Percentiles rank a stretch among this genome's conserved stretches.
phyloP scores from a whole-genome alignment of 192 early-diverging fungal genomes.

The Spinellus fusiger region DNA sequence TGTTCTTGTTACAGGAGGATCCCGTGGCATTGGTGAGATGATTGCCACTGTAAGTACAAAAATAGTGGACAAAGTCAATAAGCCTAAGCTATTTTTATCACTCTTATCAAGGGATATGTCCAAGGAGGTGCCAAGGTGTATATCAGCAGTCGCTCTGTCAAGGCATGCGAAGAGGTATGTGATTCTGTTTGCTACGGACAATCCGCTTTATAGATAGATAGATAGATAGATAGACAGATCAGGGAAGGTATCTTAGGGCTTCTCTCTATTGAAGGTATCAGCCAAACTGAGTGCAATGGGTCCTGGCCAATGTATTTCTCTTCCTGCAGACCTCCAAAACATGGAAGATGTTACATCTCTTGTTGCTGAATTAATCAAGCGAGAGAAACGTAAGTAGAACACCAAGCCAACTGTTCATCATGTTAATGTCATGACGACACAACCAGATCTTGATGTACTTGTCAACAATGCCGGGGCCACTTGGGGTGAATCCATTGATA shows the following conservation, averaged over 20 bases:
- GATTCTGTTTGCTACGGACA: neutral
- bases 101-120: conserved; percentile 54
- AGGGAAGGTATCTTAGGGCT: too few species aligned
- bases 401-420: neutral
- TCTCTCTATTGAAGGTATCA: too few species aligned
- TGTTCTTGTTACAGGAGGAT: conserved; percentile 77
- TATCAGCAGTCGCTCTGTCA: conserved; percentile 75
- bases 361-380: conserved; percentile 45
- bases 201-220: too few species aligned
- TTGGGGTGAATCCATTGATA: conserved; percentile 45
- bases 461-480: conserved; percentile 85
- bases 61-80: neutral
- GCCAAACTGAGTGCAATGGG: conserved; percentile 58
- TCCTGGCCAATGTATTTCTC: conserved; percentile 63
- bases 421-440: neutral
- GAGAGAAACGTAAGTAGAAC: conserved; percentile 46
- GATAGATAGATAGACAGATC: too few species aligned
- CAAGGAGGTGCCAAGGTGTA: conserved; percentile 89
- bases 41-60: conserved; percentile 36
- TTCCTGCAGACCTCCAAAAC: conserved; percentile 68
- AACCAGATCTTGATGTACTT: conserved; percentile 68
- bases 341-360: conserved; percentile 51
- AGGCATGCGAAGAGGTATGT: conserved; percentile 43
- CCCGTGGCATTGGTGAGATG: conserved; percentile 53
- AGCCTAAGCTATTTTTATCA: neutral